These are phyloP conservation scores for Ruellia speciosa DNA, from an alignment of 305 asterid genomes.

Conservation along the genomic window DNA sequence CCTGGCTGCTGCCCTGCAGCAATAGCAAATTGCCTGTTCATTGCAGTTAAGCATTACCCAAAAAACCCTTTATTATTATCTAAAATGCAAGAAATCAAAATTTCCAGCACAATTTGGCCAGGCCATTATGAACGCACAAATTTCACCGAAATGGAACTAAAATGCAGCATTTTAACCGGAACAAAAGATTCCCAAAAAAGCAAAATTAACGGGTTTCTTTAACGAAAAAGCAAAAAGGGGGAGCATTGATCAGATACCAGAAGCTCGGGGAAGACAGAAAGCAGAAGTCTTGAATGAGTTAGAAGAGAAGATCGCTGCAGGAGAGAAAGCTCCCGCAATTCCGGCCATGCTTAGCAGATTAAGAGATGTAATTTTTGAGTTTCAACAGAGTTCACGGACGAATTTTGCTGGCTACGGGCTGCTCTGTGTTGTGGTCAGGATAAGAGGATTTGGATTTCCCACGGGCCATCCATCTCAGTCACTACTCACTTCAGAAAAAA, in stretches of 20 bases:
- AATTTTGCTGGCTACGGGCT: background rate
- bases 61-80: too few relatives aligned
- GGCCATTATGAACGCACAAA: too few relatives aligned
- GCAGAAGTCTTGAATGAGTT: conserved; percentile 19
- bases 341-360: conserved; percentile 37
- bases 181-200: background rate
- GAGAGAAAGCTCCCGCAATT: conserved; percentile 23
- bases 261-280: conserved; percentile 26
- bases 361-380: conserved; percentile 17
- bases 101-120: too few relatives aligned
- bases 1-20: conserved; percentile 37
- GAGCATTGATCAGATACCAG: conserved; percentile 32
- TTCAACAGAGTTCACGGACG: background rate
- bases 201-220: background rate
- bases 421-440: background rate
- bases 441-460: conserved; percentile 7
- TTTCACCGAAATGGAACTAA: too few relatives aligned
- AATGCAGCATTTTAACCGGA: too few relatives aligned
- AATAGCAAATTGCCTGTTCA: background rate
- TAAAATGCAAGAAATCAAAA: too few relatives aligned
- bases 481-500: too few relatives aligned
- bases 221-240: background rate
- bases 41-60: background rate
- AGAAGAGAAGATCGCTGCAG: background rate
- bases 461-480: background rate